Evolutionary conservation across 257 asterid genomes (phyloP).

Genomic region (Solanum chiquidenum): DNA sequence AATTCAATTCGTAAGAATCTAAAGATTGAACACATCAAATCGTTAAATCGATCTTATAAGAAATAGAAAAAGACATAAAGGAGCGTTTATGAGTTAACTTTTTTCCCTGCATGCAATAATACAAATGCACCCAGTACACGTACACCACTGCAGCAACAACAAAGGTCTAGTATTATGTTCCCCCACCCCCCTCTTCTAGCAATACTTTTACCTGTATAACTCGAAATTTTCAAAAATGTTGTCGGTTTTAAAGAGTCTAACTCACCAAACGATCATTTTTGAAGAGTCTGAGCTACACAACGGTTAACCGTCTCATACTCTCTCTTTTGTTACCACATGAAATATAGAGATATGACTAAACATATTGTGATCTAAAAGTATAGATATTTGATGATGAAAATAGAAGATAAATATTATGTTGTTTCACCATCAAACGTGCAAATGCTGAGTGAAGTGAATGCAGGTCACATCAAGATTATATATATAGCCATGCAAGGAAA

Average conservation of each 20-base stretch:
- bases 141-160: not conserved
- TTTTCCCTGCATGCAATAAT: slow-evolving; percentile 26
- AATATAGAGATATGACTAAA: not conserved
- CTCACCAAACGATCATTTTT: not conserved
- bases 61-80: not conserved
- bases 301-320: not conserved
- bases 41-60: not conserved
- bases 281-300: not conserved
- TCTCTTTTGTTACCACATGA: not conserved
- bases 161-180: not conserved
- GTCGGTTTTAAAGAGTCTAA: not conserved
- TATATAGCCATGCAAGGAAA: not conserved
- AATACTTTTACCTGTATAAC: not conserved
- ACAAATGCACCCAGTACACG: not conserved
- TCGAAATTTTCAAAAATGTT: not conserved
- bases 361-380: not conserved
- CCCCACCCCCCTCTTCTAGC: not conserved
- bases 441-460: slow-evolving; percentile 1
- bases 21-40: not conserved
- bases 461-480: not conserved
- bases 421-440: not conserved
- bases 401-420: not conserved
- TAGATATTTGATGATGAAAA: not conserved
- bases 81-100: not conserved
- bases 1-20: not conserved